A percentile compares a stretch with the other conserved stretches of the same genome.
Evolutionary conservation across 2,329 filamentous ascomycete genomes (phyloP).

Genomic region (Penicillium olsonii): DNA sequence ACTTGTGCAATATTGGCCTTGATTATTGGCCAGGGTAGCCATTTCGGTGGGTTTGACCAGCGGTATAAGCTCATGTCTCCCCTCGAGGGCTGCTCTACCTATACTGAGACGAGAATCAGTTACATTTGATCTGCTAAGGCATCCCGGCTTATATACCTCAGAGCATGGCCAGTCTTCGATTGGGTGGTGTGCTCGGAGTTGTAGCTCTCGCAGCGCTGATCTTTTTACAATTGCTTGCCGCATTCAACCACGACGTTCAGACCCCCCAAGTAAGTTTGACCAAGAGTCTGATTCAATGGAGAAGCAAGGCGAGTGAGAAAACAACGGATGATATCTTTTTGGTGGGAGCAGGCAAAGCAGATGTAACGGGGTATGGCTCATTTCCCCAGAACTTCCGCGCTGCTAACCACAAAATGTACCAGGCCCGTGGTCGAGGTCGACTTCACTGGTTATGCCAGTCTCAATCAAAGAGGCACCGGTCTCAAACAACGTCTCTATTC

Average conservation of each 20-base stretch:
- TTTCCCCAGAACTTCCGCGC: background rate
- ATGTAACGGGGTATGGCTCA: slow-evolving; percentile 64
- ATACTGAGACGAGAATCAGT: too few relatives aligned
- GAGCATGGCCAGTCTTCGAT: slow-evolving; percentile 33
- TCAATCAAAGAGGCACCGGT: slow-evolving; percentile 78
- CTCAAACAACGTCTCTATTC: slow-evolving; percentile 86
- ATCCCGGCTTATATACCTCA: too few relatives aligned
- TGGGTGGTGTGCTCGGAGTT: slow-evolving; percentile 28
- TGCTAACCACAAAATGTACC: slow-evolving; percentile 1
- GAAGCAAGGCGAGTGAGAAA: slow-evolving; percentile 22
- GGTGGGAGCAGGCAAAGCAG: slow-evolving; percentile 69
- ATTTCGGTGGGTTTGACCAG: background rate
- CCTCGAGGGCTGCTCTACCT: slow-evolving; percentile 4
- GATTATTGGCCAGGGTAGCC: background rate
- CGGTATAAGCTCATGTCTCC: slow-evolving; percentile 8
- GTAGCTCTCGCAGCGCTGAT: slow-evolving; percentile 31
- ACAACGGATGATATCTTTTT: slow-evolving; percentile 55
- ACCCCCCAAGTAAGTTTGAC: slow-evolving; percentile 17
- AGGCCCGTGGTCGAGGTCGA: slow-evolving; percentile 87
- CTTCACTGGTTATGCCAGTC: slow-evolving; percentile 87
- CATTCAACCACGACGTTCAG: slow-evolving; percentile 19
- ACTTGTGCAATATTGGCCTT: too few relatives aligned
- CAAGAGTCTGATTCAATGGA: slow-evolving; percentile 25
- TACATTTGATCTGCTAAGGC: too few relatives aligned
- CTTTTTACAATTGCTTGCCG: slow-evolving; percentile 33